Evolutionary conservation across 345 rosid genomes (phyloP).

Genomic region (Geranium rotundifolium): DNA sequence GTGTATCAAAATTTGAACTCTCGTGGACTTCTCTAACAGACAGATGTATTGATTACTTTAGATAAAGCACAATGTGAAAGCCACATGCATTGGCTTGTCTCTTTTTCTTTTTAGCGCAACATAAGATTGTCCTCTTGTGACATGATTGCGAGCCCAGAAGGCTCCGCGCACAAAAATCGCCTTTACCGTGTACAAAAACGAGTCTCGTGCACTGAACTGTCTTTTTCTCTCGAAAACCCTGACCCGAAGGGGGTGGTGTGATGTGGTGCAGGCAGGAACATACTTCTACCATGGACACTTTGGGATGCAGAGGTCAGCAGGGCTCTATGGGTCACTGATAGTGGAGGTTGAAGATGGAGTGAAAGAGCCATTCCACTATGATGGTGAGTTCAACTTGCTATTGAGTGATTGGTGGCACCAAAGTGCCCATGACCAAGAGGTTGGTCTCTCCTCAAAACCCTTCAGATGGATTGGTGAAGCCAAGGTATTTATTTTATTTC

Average conservation of each 20-base stretch:
- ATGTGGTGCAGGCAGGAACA: conserved; percentile 53
- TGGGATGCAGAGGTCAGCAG: conserved; percentile 87
- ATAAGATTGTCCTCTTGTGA: too few relatives aligned
- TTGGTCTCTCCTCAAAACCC: conserved; percentile 59
- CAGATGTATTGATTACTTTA: too few relatives aligned
- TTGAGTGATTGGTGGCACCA: conserved; percentile 87
- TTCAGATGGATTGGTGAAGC: conserved; percentile 80
- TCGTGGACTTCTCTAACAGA: too few relatives aligned
- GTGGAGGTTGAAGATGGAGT: conserved; percentile 41
- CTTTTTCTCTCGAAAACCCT: background rate
- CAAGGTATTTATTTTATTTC: conserved; percentile 28
- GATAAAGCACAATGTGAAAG: too few relatives aligned
- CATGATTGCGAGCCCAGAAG: too few relatives aligned
- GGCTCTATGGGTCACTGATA: conserved; percentile 56
- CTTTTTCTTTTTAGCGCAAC: too few relatives aligned
- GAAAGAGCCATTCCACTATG: conserved; percentile 56
- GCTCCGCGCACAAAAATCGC: too few relatives aligned
- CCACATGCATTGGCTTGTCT: too few relatives aligned
- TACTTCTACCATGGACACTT: conserved; percentile 77
- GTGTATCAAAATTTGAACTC: too few relatives aligned
- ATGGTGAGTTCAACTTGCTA: conserved; percentile 46
- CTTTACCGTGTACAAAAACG: too few relatives aligned
- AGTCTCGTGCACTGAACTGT: too few relatives aligned
- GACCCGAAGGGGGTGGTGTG: background rate
- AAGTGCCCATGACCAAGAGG: conserved; percentile 44